A percentile compares a stretch with the other conserved stretches of the same genome.
These are phyloP conservation scores for Kluyveromyces lactis DNA, from an alignment of 805 yeast species.

Conservation along the genomic window DNA sequence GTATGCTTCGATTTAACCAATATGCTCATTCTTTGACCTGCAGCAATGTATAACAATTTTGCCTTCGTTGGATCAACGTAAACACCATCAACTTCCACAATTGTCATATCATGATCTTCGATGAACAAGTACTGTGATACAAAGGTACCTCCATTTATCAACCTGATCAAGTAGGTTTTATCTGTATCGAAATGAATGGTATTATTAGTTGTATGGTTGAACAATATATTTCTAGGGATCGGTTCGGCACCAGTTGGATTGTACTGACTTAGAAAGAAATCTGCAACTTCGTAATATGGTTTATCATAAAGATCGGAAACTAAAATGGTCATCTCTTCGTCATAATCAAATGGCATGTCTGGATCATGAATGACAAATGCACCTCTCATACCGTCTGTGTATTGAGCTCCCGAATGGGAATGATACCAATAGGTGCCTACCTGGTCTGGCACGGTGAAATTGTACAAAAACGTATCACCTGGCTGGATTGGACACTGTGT, in stretches of 20 bases:
- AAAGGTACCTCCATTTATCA: constrained; percentile 62
- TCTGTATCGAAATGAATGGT: constrained; percentile 48
- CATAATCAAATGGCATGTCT: constrained; percentile 47
- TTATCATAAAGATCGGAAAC: constrained; percentile 60
- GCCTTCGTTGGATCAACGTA: constrained; percentile 51
- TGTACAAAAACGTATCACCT: constrained; percentile 64
- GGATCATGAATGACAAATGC: constrained; percentile 60
- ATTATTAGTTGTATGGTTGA: constrained; percentile 56
- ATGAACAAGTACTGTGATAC: constrained; percentile 62
- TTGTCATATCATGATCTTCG: constrained; percentile 63
- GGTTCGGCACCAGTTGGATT: constrained; percentile 87
- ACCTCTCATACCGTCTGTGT: constrained; percentile 90
- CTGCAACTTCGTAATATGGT: constrained; percentile 37
- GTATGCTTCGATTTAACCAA: constrained; percentile 48
- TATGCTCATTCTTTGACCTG: constrained; percentile 76
- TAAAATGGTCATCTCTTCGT: constrained; percentile 50
- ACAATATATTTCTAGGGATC: constrained; percentile 55
- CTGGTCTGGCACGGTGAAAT: constrained; percentile 77
- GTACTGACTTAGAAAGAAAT: constrained; percentile 48
- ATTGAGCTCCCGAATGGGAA: constrained; percentile 84
- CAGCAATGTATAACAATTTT: constrained; percentile 53
- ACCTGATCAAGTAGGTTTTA: constrained; percentile 55
- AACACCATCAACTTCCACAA: constrained; percentile 72
- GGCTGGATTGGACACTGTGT: constrained; percentile 92
- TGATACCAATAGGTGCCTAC: constrained; percentile 96